A percentile compares a stretch with the other conserved stretches of the same genome.
These are phyloP conservation scores for Thraustochytrium sp. DNA, from an alignment of 352 stramenopile genomes.

Conservation along the genomic window DNA sequence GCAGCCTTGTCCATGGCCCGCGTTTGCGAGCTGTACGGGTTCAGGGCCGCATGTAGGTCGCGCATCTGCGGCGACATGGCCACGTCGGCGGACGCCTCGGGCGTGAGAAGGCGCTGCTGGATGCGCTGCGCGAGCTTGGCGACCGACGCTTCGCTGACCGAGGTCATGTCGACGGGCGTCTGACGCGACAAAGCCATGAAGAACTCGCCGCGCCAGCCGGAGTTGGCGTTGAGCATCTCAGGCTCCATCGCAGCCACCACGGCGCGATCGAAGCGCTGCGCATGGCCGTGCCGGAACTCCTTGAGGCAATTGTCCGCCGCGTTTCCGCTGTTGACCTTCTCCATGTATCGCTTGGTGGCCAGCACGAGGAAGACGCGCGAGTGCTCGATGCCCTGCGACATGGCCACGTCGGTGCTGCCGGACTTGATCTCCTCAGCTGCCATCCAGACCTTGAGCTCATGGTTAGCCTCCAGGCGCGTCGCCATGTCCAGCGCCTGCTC, in stretches of 20 bases:
- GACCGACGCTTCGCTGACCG: too few species aligned
- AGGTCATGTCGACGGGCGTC: too few species aligned
- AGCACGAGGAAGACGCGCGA: not conserved
- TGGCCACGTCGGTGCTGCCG: not conserved
- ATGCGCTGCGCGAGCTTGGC: too few species aligned
- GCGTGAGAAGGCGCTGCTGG: too few species aligned
- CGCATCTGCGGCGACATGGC: too few species aligned
- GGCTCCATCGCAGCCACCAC: not conserved
- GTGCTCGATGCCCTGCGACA: not conserved
- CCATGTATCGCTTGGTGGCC: not conserved
- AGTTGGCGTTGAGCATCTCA: not conserved
- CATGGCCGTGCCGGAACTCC: not conserved
- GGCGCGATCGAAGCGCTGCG: not conserved
- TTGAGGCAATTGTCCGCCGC: not conserved
- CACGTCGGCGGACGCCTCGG: too few species aligned
- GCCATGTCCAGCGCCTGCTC: not conserved
- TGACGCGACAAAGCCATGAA: too few species aligned
- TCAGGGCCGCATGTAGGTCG: too few species aligned
- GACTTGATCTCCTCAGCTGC: not conserved
- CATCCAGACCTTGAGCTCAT: not conserved
- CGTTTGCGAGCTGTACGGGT: too few species aligned
- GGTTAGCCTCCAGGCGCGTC: not conserved
- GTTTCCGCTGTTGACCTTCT: constrained; percentile 8
- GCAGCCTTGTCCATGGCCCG: not conserved
- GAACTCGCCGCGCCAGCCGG: too few species aligned